phyloP scores from a whole-genome alignment of 495 filamentous ascomycete genomes.

The Amorphotheca resinae region DNA sequence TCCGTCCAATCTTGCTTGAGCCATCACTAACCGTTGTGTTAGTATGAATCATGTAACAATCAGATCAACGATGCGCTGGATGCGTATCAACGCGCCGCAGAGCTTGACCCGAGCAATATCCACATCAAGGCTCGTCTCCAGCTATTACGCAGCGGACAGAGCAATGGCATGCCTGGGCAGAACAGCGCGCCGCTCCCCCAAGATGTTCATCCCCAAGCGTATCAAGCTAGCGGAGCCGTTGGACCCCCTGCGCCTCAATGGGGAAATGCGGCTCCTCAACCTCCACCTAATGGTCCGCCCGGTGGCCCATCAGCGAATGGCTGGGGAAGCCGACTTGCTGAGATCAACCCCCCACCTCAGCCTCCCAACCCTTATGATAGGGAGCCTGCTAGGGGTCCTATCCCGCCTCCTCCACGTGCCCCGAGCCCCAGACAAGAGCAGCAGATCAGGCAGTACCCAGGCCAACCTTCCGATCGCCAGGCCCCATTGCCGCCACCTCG shows the following conservation, averaged over 20 bases:
- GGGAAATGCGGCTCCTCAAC: slow-evolving; percentile 53
- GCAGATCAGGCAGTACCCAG: slow-evolving; percentile 48
- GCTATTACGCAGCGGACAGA: slow-evolving; percentile 67
- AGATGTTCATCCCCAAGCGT: slow-evolving; percentile 78
- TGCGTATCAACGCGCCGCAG: slow-evolving; percentile 87
- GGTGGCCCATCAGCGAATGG: slow-evolving; percentile 44
- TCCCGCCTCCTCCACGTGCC: slow-evolving; percentile 50
- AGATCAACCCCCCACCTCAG: slow-evolving; percentile 60
- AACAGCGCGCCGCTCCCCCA: slow-evolving; percentile 59
- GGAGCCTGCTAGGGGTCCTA: slow-evolving; percentile 50
- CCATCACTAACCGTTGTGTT: slow-evolving; percentile 17
- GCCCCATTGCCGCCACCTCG: slow-evolving; percentile 27
- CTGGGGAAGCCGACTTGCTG: slow-evolving; percentile 68
- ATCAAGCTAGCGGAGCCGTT: slow-evolving; percentile 56
- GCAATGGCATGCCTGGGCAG: slow-evolving; percentile 53
- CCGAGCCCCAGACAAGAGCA: slow-evolving; percentile 57
- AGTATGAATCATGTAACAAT: slow-evolving; percentile 99
- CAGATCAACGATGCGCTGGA: slow-evolving; percentile 94
- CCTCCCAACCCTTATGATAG: slow-evolving; percentile 70
- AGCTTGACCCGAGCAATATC: slow-evolving; percentile 83
- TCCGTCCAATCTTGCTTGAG: slow-evolving; percentile 7
- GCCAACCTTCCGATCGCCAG: slow-evolving; percentile 43
- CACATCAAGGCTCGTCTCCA: slow-evolving; percentile 94
- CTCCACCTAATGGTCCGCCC: slow-evolving; percentile 34
- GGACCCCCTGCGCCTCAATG: slow-evolving; percentile 75